Evolutionary conservation across 2,329 filamentous ascomycete genomes (phyloP), one percentile per base, ranked within the genome.

Genomic region (Fusarium nanum): DNA sequence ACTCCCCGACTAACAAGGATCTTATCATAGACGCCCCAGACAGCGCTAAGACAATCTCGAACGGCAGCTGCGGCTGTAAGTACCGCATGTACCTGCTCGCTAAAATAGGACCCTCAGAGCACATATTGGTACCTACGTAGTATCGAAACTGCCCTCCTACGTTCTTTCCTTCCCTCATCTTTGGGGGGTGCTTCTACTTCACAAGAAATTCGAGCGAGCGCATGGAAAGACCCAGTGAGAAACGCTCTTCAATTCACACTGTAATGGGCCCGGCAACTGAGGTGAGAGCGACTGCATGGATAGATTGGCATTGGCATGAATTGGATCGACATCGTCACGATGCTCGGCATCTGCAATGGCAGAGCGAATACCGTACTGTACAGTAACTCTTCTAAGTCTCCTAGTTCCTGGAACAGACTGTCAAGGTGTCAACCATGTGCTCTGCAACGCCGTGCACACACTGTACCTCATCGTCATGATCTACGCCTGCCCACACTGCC

Each of bases 31-130:
- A 60, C 63, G 5, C 67, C 62, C 52, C 22, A 27, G 56, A 50
- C 48, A 56, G 34, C 47, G 32, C 54, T 42, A 45, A 47, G 28
- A 58, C 28, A 16, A 42, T 42, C 41, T 56, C 54, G 44, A 28
- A 62, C 60, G 64, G 55, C 52, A 63, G 60, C 60, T 74, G 73
- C 73, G 73, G 73, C 71, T 75, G 70, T 72, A 73, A 65, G 73
- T 75, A 75, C 73, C 68, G 48, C 46, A 75, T 59, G 73, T 75
- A 75, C 70, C 73, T 70, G 52, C 42, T 57, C 54, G 50, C 54
- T 46, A 32, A 23, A 44, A 23, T 34, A 28, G 28, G 52, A 25
- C 30, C 23, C 42, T 41, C 18, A 28, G 9, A 57, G 22, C 37
- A 46, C 14, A 37, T 44, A 9, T 37, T 48, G 28, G 23, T 48